Base-by-base conservation (phyloP, 2,329 filamentous ascomycete species). In the Fusarium sp. region DNA sequence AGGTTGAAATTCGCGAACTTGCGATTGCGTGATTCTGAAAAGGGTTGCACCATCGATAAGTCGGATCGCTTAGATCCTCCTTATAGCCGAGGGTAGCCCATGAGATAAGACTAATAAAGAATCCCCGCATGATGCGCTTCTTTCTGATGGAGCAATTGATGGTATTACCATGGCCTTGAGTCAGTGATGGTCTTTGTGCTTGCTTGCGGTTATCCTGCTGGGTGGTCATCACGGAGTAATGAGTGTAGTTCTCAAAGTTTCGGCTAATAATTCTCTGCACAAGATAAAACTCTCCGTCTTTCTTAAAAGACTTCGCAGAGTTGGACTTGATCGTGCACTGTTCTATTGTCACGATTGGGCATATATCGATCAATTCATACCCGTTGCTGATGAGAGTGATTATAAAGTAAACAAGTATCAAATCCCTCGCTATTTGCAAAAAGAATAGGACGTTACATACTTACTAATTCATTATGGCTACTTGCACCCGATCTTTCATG, bases 11-110 rank as follows among this genome's bases (percentile, higher is more conserved):
- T 28, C 44, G 49, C 40, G 26, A 49, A 20, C 23, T 21, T 21
- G 54, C 21, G 54, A 72, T 72, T 69, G 69, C 69, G 69, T 72
- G 60, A 72, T 72, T 54, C 58, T 59, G 39, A 57, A 62, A 60
- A 43, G 53, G 42, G 56, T 72, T 70, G 69, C 69, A 71, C 61
- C 69, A 72, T 72, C 67, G 68, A 56, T 34, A 51, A 43, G 34
- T 38, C 45, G 34, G 46, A n/a, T 39, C 47, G 46, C n/a, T 44
- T 34, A 24, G 47, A 46, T 19, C 26, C 17, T 62, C 42, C 43
- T 47, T 49, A 59, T 26, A 44, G 20, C 28, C 47, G 46, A 58
- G 44, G 20, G 28, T 40, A 28, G 10, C 10, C 26, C 26, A 28
- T 28, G 9, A 28, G 26, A 28, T 28, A 28, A 28, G 10, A 28